Evolutionary conservation across 495 filamentous ascomycete genomes (phyloP), one percentile per base, ranked within the genome.

Genomic region (Lasiosphaeriaceae sp.): DNA sequence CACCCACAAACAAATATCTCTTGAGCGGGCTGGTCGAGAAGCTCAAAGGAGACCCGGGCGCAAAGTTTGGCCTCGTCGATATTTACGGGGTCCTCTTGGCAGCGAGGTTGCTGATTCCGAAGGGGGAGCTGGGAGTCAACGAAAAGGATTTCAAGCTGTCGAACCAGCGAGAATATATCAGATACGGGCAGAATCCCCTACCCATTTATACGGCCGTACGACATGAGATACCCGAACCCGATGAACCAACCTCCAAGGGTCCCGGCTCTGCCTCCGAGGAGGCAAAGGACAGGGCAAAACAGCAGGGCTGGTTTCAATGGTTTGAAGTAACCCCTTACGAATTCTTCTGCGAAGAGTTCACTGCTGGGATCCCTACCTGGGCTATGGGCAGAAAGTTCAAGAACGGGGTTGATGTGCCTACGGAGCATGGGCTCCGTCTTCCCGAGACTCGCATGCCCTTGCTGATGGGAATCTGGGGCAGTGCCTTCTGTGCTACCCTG

Each of bases 261-360:
- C 73, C 77, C 21, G 60, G 68, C 2, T 62, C 71, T 20, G 50
- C 68, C 2, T 64, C 74, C 1, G 76, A 86, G 51, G 73, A 71
- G 43, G 74, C 70, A 0, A 86, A 88, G 61, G 80, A 81, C 53
- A 79, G 83, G 50, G 86, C 90, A 2, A 85, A 82, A 61, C 80
- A 78, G 50, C 85, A 94, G 66, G 79, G 89, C 2, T 98, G 92
- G 90, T 98, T 98, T 61, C 93, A 98, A 64, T 98, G 94, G 94
- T 97, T 96, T 61, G 94, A 98, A 60, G 85, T 92, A 55, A 96
- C 90, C 0, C 94, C 94, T 0, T 98, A 96, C 61, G 94, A 98
- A 71, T 86, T 98, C 62, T 97, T 91, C 70, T 96, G 90, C 66
- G 94, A 98, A 68, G 94, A 97, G 58, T 85, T 81, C 45, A 68